Percentiles rank a stretch among this genome's conserved stretches.
These are phyloP conservation scores for Beverwykella pulmonaria DNA, from an alignment of 495 filamentous ascomycete genomes.

Conservation along the genomic window DNA sequence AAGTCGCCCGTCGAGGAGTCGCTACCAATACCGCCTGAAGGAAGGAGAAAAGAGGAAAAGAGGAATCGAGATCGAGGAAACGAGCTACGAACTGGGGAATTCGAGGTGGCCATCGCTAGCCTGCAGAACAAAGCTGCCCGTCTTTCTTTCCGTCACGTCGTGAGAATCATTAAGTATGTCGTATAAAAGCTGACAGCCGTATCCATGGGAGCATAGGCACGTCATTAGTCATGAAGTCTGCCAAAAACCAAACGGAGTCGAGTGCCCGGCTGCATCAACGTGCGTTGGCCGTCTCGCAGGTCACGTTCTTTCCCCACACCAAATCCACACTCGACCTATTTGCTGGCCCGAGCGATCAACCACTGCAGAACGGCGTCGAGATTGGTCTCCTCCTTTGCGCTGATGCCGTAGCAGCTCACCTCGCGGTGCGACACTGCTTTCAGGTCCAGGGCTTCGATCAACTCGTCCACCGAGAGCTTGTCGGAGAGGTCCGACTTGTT, in stretches of 20 bases:
- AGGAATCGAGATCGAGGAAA: conserved; percentile 19
- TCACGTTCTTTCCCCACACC: conserved; percentile 5
- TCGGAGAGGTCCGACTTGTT: conserved; percentile 94
- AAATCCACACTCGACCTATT: conserved; percentile 42
- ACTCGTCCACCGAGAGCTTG: conserved; percentile 86
- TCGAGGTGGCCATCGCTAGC: conserved; percentile 44
- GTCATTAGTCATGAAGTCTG: conserved; percentile 34
- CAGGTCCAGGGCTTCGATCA: conserved; percentile 91
- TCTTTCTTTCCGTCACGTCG: conserved; percentile 44
- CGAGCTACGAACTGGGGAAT: conserved; percentile 39
- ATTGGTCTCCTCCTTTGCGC: conserved; percentile 97
- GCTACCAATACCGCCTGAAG: conserved; percentile 24
- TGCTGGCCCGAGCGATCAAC: conserved; percentile 85
- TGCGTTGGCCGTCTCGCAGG: not conserved
- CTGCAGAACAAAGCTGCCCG: conserved; percentile 40
- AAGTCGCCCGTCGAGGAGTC: conserved; percentile 4
- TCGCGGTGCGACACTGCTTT: conserved; percentile 88
- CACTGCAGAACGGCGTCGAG: conserved; percentile 95
- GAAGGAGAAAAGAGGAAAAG: conserved; percentile 28
- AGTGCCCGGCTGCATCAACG: not conserved
- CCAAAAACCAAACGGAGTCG: conserved; percentile 20
- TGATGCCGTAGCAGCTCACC: conserved; percentile 98
- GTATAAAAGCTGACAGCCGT: conserved; percentile 41
- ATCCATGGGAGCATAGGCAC: conserved; percentile 34
- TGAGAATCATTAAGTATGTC: conserved; percentile 43